Evolutionary conservation across 768 basidiomycete species (phyloP).

Genomic region (Boletus rubropictus): DNA sequence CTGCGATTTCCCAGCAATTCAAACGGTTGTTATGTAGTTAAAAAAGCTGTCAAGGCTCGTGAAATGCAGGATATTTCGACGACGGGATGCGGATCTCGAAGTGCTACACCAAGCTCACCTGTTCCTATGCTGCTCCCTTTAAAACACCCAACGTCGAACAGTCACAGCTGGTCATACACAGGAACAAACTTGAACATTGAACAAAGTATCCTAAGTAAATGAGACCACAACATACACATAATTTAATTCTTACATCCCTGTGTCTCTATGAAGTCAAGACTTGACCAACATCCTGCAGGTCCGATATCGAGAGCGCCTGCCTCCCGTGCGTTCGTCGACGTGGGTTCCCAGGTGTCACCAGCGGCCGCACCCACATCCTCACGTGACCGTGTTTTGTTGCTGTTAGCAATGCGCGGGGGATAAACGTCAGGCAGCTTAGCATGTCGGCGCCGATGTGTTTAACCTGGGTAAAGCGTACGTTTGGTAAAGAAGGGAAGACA

Average conservation of each 20-base stretch:
- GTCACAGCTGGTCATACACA: neutral
- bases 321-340: constrained; percentile 28
- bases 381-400: constrained; percentile 72
- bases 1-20: neutral
- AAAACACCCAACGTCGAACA: neutral
- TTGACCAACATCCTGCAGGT: constrained; percentile 26
- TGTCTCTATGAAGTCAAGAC: neutral
- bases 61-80: neutral
- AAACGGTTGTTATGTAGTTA: neutral
- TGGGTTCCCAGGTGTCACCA: constrained; percentile 35
- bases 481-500: neutral
- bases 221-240: constrained; percentile 10
- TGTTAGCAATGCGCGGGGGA: constrained; percentile 74
- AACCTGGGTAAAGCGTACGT: constrained; percentile 39
- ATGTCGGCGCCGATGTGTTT: constrained; percentile 81
- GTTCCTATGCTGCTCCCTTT: neutral
- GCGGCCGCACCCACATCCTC: constrained; percentile 80
- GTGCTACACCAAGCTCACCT: no score
- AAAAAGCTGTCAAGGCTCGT: neutral
- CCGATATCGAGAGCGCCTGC: constrained; percentile 28
- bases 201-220: neutral
- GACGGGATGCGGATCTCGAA: neutral
- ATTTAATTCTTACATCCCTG: constrained; percentile 6
- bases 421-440: constrained; percentile 66
- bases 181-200: neutral